These are phyloP conservation scores for Monosporozyma yasuniensis DNA, from an alignment of 805 yeast genomes.

Conservation along the genomic window DNA sequence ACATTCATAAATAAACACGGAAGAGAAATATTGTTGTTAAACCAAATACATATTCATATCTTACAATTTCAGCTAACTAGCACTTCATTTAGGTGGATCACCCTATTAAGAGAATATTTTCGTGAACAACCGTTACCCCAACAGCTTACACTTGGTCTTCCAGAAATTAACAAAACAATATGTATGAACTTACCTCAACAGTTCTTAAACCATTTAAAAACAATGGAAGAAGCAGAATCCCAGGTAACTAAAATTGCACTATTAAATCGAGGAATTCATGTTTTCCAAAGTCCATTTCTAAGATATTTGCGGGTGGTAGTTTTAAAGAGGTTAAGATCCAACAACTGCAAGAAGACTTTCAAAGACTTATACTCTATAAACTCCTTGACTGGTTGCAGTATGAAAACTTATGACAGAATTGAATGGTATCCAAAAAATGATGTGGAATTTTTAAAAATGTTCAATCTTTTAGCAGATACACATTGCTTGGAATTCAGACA, in stretches of 20 bases:
- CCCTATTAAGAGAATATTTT: conserved; percentile 42
- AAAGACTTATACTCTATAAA: conserved; percentile 20
- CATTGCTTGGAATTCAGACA: conserved; percentile 57
- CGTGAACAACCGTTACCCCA: conserved; percentile 38
- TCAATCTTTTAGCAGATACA: conserved; percentile 36
- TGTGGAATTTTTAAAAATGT: conserved; percentile 35
- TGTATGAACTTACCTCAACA: conserved; percentile 16
- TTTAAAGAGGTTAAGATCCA: conserved; percentile 25
- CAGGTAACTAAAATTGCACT: conserved; percentile 10
- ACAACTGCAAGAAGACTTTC: conserved; percentile 21
- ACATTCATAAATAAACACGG: conserved; percentile 1
- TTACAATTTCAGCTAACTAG: conserved; percentile 45
- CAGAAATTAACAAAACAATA: conserved; percentile 28
- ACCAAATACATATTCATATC: conserved; percentile 35
- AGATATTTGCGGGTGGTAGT: conserved; percentile 25
- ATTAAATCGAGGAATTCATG: conserved; percentile 16
- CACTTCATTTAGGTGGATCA: conserved; percentile 56
- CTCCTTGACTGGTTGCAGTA: conserved; percentile 43
- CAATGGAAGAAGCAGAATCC: conserved; percentile 8
- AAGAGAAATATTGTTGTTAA: conserved; percentile 8
- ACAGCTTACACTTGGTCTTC: conserved; percentile 39
- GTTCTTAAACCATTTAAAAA: conserved; percentile 7
- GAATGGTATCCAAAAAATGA: conserved; percentile 54
- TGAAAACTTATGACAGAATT: conserved; percentile 62
- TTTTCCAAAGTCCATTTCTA: conserved; percentile 18